Evolutionary conservation across 2,329 filamentous ascomycete species (phyloP).

Genomic region (Ceratocystis eucalypticola): DNA sequence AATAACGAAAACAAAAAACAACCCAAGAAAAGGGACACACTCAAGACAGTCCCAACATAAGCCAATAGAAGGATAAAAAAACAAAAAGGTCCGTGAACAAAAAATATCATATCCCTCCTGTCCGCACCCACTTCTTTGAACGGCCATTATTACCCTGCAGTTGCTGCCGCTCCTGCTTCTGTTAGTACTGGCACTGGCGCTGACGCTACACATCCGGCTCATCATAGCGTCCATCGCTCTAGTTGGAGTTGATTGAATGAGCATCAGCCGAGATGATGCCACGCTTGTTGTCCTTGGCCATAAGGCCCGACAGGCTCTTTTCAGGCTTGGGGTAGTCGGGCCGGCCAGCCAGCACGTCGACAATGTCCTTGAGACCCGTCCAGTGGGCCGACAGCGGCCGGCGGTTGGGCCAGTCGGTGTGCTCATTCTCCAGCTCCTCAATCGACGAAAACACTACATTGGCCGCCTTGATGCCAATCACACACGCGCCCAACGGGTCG

Average conservation of each 20-base stretch:
- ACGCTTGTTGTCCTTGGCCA: constrained; percentile 49
- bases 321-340: constrained; percentile 40
- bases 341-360: constrained; percentile 72
- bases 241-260: constrained; percentile 18
- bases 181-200: background rate
- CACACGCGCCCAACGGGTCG: constrained; percentile 59
- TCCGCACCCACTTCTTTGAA: background rate
- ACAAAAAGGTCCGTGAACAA: background rate
- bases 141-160: no score
- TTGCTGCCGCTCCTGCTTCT: background rate
- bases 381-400: constrained; percentile 77
- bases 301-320: constrained; percentile 35
- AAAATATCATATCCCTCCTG: background rate
- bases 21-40: background rate
- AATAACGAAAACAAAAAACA: background rate
- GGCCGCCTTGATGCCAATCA: constrained; percentile 88
- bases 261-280: constrained; percentile 26
- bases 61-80: background rate
- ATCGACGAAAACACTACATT: constrained; percentile 79
- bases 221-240: constrained; percentile 1
- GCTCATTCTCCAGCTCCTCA: constrained; percentile 62
- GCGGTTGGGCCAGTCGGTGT: constrained; percentile 88
- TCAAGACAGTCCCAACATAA: background rate
- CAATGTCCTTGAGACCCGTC: constrained; percentile 64
- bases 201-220: background rate